Percentiles rank a stretch among this genome's conserved stretches.
Conservation (phyloP, 1,139 yeast genomes). For the Diutina pseudorugosa region DNA sequence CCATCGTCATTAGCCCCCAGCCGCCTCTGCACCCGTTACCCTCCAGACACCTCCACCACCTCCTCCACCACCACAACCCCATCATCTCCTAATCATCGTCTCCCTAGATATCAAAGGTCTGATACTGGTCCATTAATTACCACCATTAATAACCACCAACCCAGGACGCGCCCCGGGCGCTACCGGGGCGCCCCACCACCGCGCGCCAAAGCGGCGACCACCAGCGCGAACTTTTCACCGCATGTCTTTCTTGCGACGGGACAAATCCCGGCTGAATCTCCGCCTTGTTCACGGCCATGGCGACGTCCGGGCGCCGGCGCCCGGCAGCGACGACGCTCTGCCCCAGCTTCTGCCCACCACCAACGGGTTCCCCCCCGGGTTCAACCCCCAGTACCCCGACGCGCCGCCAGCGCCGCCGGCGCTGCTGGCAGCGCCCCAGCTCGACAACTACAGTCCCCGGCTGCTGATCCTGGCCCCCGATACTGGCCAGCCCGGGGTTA, state of each 20-base stretch:
- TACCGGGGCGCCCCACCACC: background rate
- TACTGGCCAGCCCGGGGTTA: constrained; percentile 3
- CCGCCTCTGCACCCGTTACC: too few relatives aligned
- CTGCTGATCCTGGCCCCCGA: constrained; percentile 7
- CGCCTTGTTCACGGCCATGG: background rate
- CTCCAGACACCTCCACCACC: too few relatives aligned
- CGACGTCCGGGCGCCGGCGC: constrained; percentile 1
- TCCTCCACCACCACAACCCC: too few relatives aligned
- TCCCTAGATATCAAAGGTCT: too few relatives aligned
- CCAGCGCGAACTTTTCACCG: background rate
- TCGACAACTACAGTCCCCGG: constrained; percentile 7
- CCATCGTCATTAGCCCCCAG: too few relatives aligned
- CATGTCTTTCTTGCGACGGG: constrained; percentile 21
- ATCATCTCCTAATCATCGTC: too few relatives aligned
- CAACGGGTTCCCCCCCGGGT: background rate
- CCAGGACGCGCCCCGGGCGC: too few relatives aligned
- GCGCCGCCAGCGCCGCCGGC: background rate
- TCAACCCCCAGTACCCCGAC: background rate
- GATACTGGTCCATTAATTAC: too few relatives aligned
- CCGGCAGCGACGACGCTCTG: constrained; percentile 3
- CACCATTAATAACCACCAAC: background rate
- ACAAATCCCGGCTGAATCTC: constrained; percentile 15
- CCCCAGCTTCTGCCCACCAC: background rate
- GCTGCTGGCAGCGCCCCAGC: background rate
- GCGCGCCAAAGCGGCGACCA: background rate